Evolutionary conservation across 345 rosid species (phyloP), one percentile per base, ranked within the genome.

Genomic region (Syzygium aqueum): DNA sequence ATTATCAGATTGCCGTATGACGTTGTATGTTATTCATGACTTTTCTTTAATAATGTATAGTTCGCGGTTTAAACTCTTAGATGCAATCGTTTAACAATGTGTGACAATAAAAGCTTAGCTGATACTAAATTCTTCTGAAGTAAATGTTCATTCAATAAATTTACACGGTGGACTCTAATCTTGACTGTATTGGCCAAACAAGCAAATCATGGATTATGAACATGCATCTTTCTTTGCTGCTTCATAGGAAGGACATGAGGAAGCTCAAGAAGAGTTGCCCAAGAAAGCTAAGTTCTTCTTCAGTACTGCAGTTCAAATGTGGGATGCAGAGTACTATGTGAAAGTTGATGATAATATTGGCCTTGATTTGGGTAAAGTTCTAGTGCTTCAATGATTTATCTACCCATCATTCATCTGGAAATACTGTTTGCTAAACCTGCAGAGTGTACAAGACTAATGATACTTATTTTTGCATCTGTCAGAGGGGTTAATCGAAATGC

Each of bases 311-410:
- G 97, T 95, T 85, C 98, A 95, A 88, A 94, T 88, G 53, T 97
- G 99, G 99, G 98, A 97, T 93, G 99, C 99, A 77, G 97, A 97
- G 53, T 95, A 95, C 92, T 97, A 95, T 83, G 89, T 96, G 53
- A 96, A 97, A 93, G 98, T 95, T 85, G 98, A 96, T 89, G 98
- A 97, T 90, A 94, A 90, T 63, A 91, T 95, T 84, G 88, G 92
- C 91, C 92, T 97, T 88, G 98, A 96, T 92, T 94, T 97, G 63
- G 99, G 99, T 97, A 93, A 86, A 52, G 83, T 83, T 84, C 67
- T 43, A 1, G 33, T 25, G 63, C 37, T 57, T 86, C 46, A 28
- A 8, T 59, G 46, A 46, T 63, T 63, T 86, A 14, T 63, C 30
- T 49, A 73, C 27, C 82, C 49, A 73, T 73, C 49, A 73, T 73